A percentile compares a stretch with the other conserved stretches of the same genome.
Conservation (phyloP, 2,329 filamentous ascomycete species). For the Amylocarpus encephaloides region DNA sequence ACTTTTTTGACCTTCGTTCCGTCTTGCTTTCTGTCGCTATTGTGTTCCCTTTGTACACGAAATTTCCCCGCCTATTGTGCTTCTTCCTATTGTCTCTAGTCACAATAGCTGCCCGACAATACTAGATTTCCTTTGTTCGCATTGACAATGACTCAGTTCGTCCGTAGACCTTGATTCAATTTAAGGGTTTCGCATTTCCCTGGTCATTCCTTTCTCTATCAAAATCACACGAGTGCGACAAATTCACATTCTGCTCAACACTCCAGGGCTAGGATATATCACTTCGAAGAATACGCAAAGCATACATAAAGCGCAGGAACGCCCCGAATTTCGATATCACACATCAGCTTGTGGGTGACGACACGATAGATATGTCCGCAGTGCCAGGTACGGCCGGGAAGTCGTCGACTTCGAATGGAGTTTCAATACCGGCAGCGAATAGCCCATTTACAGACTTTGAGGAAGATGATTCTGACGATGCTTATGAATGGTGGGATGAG, state of each 20-base stretch:
- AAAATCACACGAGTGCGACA: background rate
- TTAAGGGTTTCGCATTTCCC: conserved; percentile 1
- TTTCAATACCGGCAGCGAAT: conserved; percentile 15
- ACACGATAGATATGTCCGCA: conserved; percentile 18
- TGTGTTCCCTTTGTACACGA: conserved; percentile 1
- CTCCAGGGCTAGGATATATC: background rate
- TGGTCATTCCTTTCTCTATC: conserved; percentile 9
- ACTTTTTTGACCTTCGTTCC: conserved; percentile 6
- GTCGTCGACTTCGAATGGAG: conserved; percentile 8
- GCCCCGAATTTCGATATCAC: background rate
- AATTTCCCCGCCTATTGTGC: conserved; percentile 8
- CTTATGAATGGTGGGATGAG: conserved; percentile 30
- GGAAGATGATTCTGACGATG: conserved; percentile 15
- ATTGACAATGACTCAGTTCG: conserved; percentile 4
- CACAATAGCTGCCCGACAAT: conserved; percentile 1
- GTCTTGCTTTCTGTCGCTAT: conserved; percentile 10
- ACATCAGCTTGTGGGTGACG: background rate
- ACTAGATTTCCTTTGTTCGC: conserved; percentile 10
- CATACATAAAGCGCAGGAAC: background rate
- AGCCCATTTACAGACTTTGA: conserved; percentile 24
- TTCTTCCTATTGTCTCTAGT: conserved; percentile 9
- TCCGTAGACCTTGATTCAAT: background rate
- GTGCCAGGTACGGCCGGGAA: background rate
- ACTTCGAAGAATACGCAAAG: background rate
- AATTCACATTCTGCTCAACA: background rate